Evolutionary conservation across 176 grass and related monocot species (phyloP), one percentile per base, ranked within the genome.

Genomic region (Cenchrus purpureus): DNA sequence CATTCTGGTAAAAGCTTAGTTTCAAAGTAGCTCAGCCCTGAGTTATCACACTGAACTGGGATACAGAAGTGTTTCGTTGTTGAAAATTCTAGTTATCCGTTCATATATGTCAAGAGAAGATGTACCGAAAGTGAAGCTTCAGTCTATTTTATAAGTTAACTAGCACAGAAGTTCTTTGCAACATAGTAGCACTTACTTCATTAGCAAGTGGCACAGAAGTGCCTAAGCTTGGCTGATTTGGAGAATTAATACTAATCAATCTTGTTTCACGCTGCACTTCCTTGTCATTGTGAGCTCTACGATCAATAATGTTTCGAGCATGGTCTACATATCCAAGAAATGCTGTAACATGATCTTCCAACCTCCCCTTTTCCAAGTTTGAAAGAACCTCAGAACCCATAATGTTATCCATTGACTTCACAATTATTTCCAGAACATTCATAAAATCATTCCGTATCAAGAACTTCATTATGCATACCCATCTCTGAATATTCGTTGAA

Each of bases 381-480:
- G 84, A 92, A 79, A 95, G 81, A 58, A 90, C n/a, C 51, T 95
- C 91, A 20, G 78, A 76, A 16, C 69, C 79, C 82, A 92, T 76
- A 42, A 82, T 81, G 78, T 65, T 89, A 11, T 96, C 90, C 78
- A 92, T 81, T 73, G 84, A 90, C 37, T 78, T 86, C 20, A 96
- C 46, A 66, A 99, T 87, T 78, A 88, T 87, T 89, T 91, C 89
- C 16, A 99, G 79, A 83, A 99, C 75, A 87, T 80, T 91, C 60
- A 79, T 56, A 81, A 92, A 92, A 54, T 91, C 20, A 31, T 92
- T 96, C 12, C 73, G 65, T 77, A 99, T 72, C 79, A 94, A 77
- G 77, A 96, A 99, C 57, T 89, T 92, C 43, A 99, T 29, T 42
- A 99, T 57, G 62, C 59, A 86, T 62, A 92, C 79, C 79, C 94